A percentile compares a stretch with the other conserved stretches of the same genome.
Conservation (phyloP, 148 eudicot species). For the Chenopodium quinoa region DNA sequence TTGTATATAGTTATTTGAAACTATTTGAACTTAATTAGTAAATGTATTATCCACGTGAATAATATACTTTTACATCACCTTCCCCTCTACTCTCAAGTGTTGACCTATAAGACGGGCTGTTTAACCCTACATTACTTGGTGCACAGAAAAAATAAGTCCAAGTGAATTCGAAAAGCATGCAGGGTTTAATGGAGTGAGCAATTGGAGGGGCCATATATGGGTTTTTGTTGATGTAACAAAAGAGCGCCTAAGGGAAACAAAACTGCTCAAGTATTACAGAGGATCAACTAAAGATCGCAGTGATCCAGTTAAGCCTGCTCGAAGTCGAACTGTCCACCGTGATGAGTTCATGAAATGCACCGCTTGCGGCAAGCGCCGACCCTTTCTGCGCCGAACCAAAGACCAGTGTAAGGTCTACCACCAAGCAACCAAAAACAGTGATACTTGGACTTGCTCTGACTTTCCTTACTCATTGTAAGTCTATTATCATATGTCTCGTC, state of each 20-base stretch:
- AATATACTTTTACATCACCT: not conserved
- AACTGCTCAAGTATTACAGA: constrained; percentile 24
- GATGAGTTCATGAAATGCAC: constrained; percentile 27
- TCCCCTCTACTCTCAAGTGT: too few relatives aligned
- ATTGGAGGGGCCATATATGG: constrained; percentile 27
- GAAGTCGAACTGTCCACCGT: not conserved
- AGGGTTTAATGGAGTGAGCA: not conserved
- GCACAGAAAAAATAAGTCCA: constrained; percentile 15
- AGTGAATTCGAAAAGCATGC: constrained; percentile 29
- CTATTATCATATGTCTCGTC: not conserved
- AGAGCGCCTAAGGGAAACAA: constrained; percentile 4
- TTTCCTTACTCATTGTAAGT: not conserved
- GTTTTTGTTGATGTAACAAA: not conserved
- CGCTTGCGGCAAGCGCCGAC: constrained; percentile 21
- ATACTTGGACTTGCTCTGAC: constrained; percentile 26
- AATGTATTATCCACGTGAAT: not conserved
- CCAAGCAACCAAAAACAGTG: constrained; percentile 7
- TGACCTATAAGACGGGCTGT: too few relatives aligned
- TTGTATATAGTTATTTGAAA: not conserved
- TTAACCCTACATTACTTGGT: not conserved
- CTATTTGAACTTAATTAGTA: not conserved
- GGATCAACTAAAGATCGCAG: constrained; percentile 15
- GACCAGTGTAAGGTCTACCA: constrained; percentile 18
- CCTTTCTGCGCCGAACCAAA: constrained; percentile 6
- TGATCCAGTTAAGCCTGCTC: not conserved